Evolutionary conservation across 495 filamentous ascomycete genomes (phyloP), one percentile per base, ranked within the genome.

Genomic region (Cryomyces minteri): DNA sequence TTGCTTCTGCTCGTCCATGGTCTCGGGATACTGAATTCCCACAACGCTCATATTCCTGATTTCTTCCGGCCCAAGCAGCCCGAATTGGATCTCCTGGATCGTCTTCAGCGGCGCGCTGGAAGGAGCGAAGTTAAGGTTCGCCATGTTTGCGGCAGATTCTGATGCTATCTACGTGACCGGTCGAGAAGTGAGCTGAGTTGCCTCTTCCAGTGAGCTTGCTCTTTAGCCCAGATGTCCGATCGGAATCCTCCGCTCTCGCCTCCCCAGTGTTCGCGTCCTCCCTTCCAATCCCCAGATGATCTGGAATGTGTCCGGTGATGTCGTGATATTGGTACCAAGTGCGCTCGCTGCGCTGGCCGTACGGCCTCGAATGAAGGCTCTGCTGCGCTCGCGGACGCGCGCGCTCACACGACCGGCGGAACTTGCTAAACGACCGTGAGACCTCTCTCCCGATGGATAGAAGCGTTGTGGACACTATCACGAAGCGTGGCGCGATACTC

Each of bases 51-150:
- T 88, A 48, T 76, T 81, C 68, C 96, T 96, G 65, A 94, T 92
- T 63, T 99, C 92, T 58, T 96, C 88, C 1, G 92, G 90, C 12
- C 87, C 88, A 56, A 94, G 69, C 48, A 99, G 77, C 55, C 90
- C 90, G 63, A 99, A 99, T 67, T 96, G 92, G 51, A 99, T 93
- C 72, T 96, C 90, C 71, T 93, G 76, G 51, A 99, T 84, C 46
- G 80, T 85, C 69, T 86, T 85, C 73, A 94, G 68, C 54, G 87
- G 85, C 76, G 90, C 90, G 70, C 84, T 87, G 53, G 90, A 96
- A 60, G 84, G 80, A 46, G 80, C 72, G 53, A 94, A 94, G 58
- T 79, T 80, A 55, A 94, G 79, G 67, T 92, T 90, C 71, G 87
- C 77, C 90, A 95, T 96, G 57, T 57, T 86, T 59, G 62, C 59